Percentiles rank a stretch among this genome's conserved stretches.
Evolutionary conservation across 495 filamentous ascomycete species (phyloP).

Genomic region (Neurospora pannonica): DNA sequence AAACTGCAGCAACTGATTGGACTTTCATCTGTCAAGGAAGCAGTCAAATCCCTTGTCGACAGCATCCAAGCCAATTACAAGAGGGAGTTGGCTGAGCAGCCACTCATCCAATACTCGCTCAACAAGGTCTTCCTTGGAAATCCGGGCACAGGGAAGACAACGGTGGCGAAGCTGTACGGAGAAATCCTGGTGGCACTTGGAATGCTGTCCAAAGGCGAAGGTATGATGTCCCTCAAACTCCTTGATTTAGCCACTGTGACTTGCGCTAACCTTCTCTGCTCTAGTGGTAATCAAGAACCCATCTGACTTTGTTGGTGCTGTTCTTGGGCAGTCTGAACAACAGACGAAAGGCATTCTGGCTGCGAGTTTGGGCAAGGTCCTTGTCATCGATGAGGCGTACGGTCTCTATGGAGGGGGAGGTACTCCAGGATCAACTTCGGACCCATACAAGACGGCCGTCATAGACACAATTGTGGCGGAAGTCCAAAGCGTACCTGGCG

Average conservation of each 20-base stretch:
- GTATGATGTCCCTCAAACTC: conserved; percentile 23
- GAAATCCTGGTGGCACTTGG: conserved; percentile 54
- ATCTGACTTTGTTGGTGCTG: conserved; percentile 58
- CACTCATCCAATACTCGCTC: conserved; percentile 46
- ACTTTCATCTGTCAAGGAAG: conserved; percentile 52
- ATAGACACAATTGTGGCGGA: conserved; percentile 78
- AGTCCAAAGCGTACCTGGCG: conserved; percentile 65
- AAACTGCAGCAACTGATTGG: conserved; percentile 53
- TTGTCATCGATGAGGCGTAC: conserved; percentile 73
- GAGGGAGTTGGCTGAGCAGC: conserved; percentile 51
- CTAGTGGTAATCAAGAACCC: conserved; percentile 58
- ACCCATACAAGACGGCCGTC: conserved; percentile 55
- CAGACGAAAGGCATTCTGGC: conserved; percentile 65
- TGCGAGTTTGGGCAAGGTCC: conserved; percentile 57
- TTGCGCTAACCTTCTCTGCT: background rate
- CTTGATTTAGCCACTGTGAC: background rate
- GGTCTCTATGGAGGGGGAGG: conserved; percentile 31
- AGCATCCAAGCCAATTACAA: conserved; percentile 52
- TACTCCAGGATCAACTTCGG: conserved; percentile 15
- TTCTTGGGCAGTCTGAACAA: conserved; percentile 56
- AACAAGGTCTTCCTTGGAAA: conserved; percentile 64
- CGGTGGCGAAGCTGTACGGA: conserved; percentile 66
- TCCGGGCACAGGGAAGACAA: conserved; percentile 70
- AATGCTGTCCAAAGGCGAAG: conserved; percentile 52
- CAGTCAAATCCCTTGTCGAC: conserved; percentile 46